Evolutionary conservation across 208 protist genomes (phyloP), one percentile per base, ranked within the genome.

Genomic region (Leishmania arabica): DNA sequence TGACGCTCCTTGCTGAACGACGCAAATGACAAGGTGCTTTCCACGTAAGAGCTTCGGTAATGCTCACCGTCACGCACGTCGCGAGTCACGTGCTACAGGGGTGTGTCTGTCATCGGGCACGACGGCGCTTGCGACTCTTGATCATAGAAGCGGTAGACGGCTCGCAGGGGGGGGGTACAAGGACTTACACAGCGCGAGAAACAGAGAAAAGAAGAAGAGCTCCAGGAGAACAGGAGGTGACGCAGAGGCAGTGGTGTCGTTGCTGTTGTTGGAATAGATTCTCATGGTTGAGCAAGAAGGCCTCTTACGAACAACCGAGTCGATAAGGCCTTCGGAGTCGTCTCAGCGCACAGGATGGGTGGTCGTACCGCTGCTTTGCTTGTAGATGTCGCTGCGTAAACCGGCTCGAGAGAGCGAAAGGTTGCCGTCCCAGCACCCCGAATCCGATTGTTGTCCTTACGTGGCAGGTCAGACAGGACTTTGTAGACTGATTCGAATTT

Each of bases 1-100:
- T 62, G 37, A 6, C 56, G 77, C 19, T 72, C 64, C 5, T 74
- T 56, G 17, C 56, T 72, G 54, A 49, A 15, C 64, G 73, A 82
- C 1, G 72, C 73, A 34, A 78, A 78, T 24, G 82, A 82, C n/a
- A 86, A 79, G 53, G 73, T n/a, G 9, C 73, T 77, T n/a, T 8
- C 1, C 27, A 77, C 51, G 65, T 81, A 77, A 4, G 64, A 53
- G 31, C 31, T 27, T 0, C 19, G 37, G 77, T 82, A 85, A 17
- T 71, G 54, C 17, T 51, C 49, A 15, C n/a, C 42, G 31, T 77
- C 75, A 42, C 75, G 75, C 6, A 80, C 47, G 27, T 80, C 81
- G 40, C 81, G 34, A 40, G 49, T 27, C 2, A 81, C 5, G 27
- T 21, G 4, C 51, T 54, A 54, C n/a, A 13, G 49, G 7, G 64